Evolutionary conservation across 371 early-diverging fungal species (phyloP), one percentile per base, ranked within the genome.

Genomic region (Mucor velutinosus): DNA sequence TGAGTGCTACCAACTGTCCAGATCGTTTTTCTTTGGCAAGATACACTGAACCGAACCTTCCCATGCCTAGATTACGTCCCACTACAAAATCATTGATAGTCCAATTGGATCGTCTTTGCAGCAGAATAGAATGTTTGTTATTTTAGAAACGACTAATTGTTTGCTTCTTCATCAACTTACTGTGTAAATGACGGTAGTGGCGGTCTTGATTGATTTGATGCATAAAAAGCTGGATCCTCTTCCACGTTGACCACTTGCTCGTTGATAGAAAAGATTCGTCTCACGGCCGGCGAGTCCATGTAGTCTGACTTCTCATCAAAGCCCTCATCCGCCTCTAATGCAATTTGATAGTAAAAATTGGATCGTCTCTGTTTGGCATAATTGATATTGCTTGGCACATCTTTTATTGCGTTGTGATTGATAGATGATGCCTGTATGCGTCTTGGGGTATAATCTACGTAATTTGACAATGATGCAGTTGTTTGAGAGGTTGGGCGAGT

Each of bases 41-140:
- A 79, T 98, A 99, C 0, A 99, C 99, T 15, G 93, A 86, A 3
- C 99, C 99, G 87, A 99, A 99, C 74, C 95, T 95, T 11, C 99
- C 99, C 64, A 92, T 91, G 39, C 99, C 99, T 15, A 99, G 80
- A 2, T 93, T 83, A 29, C 88, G 81, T 35, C 97, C 99, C 29
- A 99, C 88, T 65, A 96, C 95, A 87, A 99, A 99, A 78, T 99
- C 99, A 8, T 91, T 80, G 21, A 97, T 76, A 17, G 86, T 84
- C 97, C 97, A 97, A 27, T 58, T 41, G 8, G 43, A 10, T 61
- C 60, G 21, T 11, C 64, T 55, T 30, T 45, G 21, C 41, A 51
- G 15, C 7, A n/a, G n/a, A n/a, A 19, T 4, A n/a, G 6, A 17
- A 45, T 45, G 19, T n/a, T 45, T 45, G 45, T 45, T 45, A 45